Evolutionary conservation across 2,329 filamentous ascomycete genomes (phyloP), one percentile per base, ranked within the genome.

Genomic region (Rhytidhysteron rufulum): DNA sequence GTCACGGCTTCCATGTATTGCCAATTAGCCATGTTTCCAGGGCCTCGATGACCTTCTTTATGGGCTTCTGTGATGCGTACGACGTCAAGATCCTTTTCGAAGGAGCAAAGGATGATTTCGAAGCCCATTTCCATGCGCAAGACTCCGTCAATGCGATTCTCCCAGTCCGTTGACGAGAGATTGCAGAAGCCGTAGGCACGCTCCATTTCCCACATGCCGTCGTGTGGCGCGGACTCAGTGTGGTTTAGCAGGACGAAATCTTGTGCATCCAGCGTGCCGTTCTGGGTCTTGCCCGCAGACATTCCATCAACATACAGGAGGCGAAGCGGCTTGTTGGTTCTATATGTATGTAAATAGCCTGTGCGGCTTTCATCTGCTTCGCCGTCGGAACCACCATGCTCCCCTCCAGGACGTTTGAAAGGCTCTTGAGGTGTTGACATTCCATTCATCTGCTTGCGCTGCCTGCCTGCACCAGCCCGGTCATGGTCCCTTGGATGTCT

Each of bases 241-340:
- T 56, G 34, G 39, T 72, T 71, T 6, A 75, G 68, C 2, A 88
- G 68, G 1, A 88, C 54, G 1, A 73, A 55, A 51, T 88, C 83
- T 51, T 86, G 82, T 0, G 78, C 73, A 53, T 88, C 84, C 3
- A 87, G 69, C 0, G 83, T 86, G 3, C 84, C 85, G 54, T 81
- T 78, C 1, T 54, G 36, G 0, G 77, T 78, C 50, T 88, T 88
- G 2, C 73, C 84, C 0, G 82, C 85, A 2, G 78, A 77, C 70
- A 83, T 81, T 4, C 85, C 85, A 54, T 88, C 85, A 13, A 88
- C 58, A 52, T 87, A 86, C 3, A 88, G 65, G 3, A 87, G 67
- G 9, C 74, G 73, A 1, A 87, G 65, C 4, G 75, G 67, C 11
- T 77, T 72, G 1, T 66, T 74, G 3, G 82, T 74, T 5, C 71